Percentiles rank a stretch among this genome's conserved stretches.
Conservation (phyloP, 2,329 filamentous ascomycete genomes). For the Stylonectria norvegica region DNA sequence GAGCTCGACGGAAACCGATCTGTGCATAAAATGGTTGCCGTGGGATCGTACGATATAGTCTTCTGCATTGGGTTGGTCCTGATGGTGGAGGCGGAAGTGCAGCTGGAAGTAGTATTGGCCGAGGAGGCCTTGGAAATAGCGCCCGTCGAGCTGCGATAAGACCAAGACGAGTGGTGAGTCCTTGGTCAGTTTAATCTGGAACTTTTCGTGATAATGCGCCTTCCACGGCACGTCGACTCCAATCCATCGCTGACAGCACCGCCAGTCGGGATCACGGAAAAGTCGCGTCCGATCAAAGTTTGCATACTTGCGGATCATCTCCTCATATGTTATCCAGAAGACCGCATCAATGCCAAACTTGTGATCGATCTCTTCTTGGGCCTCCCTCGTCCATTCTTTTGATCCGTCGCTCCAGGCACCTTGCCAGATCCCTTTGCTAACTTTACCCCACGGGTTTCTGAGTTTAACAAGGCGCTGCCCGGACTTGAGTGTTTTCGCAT, state of each 20-base stretch:
- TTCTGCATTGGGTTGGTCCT: conserved; percentile 48
- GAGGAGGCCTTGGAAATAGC: conserved; percentile 59
- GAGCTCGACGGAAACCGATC: conserved; percentile 58
- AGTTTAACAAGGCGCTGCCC: conserved; percentile 56
- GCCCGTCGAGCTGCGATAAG: conserved; percentile 58
- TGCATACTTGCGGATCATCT: conserved; percentile 60
- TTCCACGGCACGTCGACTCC: conserved; percentile 61
- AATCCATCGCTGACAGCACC: conserved; percentile 57
- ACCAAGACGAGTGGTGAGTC: conserved; percentile 57
- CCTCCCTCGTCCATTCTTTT: conserved; percentile 58
- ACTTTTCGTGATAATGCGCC: conserved; percentile 59
- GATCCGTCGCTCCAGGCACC: conserved; percentile 59
- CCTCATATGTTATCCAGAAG: conserved; percentile 62
- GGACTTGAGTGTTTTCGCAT: conserved; percentile 49
- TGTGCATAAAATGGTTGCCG: conserved; percentile 55
- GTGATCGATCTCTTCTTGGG: conserved; percentile 54
- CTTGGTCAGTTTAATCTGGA: conserved; percentile 53
- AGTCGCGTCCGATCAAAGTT: conserved; percentile 61
- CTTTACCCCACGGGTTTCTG: conserved; percentile 60
- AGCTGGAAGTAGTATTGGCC: conserved; percentile 55
- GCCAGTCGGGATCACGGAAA: conserved; percentile 57
- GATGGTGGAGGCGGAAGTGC: conserved; percentile 48
- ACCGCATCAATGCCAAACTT: conserved; percentile 60
- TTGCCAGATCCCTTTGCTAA: conserved; percentile 56
- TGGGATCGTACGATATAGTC: conserved; percentile 60